Evolutionary conservation across 1,284 basidiomycete species (phyloP).

Genomic region (Golubevia sp.): DNA sequence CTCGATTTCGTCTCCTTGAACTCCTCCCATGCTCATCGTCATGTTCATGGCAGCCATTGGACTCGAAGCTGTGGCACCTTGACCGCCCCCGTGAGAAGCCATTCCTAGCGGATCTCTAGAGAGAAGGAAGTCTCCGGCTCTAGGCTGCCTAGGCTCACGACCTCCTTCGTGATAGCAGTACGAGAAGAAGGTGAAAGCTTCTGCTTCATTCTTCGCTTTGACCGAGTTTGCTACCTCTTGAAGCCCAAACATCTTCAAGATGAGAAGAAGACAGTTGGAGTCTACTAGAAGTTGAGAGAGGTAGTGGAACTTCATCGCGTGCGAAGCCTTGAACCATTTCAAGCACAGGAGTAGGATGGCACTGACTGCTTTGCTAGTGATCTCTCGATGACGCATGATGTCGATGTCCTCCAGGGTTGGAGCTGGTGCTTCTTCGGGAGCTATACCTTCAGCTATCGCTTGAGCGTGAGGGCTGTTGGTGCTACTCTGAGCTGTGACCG

Average conservation of each 20-base stretch:
- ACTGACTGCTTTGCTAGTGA: constrained; percentile 94
- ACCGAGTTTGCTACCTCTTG: constrained; percentile 86
- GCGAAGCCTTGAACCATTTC: constrained; percentile 98
- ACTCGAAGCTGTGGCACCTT: constrained; percentile 30
- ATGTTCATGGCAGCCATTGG: neutral
- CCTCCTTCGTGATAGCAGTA: constrained; percentile 10
- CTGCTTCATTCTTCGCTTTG: constrained; percentile 83
- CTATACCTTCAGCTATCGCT: constrained; percentile 47
- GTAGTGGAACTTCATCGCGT: constrained; percentile 98
- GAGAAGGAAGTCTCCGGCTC: constrained; percentile 65
- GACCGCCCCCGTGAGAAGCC: constrained; percentile 66
- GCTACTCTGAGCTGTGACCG: constrained; percentile 46
- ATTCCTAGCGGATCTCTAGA: constrained; percentile 64
- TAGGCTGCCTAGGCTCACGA: constrained; percentile 27
- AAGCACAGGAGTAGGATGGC: constrained; percentile 86
- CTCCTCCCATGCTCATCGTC: neutral
- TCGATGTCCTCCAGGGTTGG: constrained; percentile 92
- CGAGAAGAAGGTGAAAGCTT: constrained; percentile 60
- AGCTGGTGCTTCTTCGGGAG: constrained; percentile 66
- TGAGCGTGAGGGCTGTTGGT: constrained; percentile 50
- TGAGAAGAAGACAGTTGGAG: constrained; percentile 89
- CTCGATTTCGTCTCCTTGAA: constrained; percentile 66
- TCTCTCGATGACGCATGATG: constrained; percentile 91
- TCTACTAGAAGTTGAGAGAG: constrained; percentile 91
- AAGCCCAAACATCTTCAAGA: constrained; percentile 96